Percentiles rank a stretch among this genome's conserved stretches.
Conservation (phyloP, 768 basidiomycete species). For the Myochromella boudieri region DNA sequence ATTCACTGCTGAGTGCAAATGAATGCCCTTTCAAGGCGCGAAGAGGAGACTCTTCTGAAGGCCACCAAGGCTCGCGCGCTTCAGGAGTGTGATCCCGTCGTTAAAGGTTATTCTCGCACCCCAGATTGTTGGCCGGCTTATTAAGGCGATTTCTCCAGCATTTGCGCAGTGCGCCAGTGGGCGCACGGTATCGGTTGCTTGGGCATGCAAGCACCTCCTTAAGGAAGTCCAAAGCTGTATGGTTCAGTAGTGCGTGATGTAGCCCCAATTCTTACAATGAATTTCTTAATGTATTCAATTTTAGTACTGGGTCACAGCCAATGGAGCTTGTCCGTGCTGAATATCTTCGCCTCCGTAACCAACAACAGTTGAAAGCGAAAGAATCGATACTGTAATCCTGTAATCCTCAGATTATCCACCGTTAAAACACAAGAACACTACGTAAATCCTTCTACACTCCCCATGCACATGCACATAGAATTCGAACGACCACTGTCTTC, state of each 20-base stretch:
- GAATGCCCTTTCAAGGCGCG: constrained; percentile 84
- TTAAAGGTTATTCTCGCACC: constrained; percentile 54
- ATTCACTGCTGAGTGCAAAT: constrained; percentile 33
- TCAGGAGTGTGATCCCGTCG: constrained; percentile 72
- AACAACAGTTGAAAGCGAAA: constrained; percentile 28
- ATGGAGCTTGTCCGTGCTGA: constrained; percentile 74
- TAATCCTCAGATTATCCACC: too few relatives aligned
- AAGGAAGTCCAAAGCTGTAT: constrained; percentile 77
- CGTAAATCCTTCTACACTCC: too few relatives aligned
- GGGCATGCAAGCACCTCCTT: constrained; percentile 75
- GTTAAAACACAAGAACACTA: too few relatives aligned
- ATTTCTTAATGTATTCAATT: constrained; percentile 4
- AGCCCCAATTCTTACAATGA: not conserved
- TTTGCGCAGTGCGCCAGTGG: constrained; percentile 86
- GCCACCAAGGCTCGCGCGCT: constrained; percentile 77
- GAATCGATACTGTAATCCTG: not conserved
- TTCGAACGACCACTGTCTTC: too few relatives aligned
- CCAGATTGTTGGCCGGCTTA: not conserved
- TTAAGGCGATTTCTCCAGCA: constrained; percentile 43
- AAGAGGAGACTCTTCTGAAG: constrained; percentile 85
- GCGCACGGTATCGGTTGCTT: constrained; percentile 80
- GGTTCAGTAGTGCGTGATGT: constrained; percentile 66
- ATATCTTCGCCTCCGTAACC: constrained; percentile 66
- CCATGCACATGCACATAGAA: too few relatives aligned
- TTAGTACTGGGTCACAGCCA: constrained; percentile 69